Base-by-base conservation (phyloP, 2,329 filamentous ascomycete species). In the Arthrobotrys megalospora region DNA sequence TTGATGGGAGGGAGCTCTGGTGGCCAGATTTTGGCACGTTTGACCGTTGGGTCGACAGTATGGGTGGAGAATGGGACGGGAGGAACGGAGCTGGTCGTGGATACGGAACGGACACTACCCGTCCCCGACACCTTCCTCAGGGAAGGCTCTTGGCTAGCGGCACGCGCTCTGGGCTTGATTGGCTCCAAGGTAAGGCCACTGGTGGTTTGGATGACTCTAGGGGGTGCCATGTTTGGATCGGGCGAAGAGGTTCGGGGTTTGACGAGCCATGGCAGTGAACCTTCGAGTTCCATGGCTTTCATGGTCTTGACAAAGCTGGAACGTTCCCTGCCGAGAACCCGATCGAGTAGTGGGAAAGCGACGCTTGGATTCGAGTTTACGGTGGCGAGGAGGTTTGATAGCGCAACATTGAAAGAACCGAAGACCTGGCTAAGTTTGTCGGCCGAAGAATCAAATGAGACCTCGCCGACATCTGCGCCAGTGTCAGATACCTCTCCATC, bases 211-310 rank as follows among this genome's bases (percentile, higher is more conserved):
- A 78, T 72, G 16, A 58, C 65, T 62, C 65, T 70, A 7, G 65
- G 19, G 6, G 69, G 66, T 12, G 55, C 28, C 21, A 78, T 24
- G 2, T 16, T 21, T 16, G 43, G 53, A 11, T 48, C 69, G 12
- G 50, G 53, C 12, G 67, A 52, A n/a, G 65, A 6, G 19, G 14
- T 32, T 41, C 65, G 41, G 60, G 53, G 28, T 3, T 72, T 52
- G 53, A 58, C 43, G 0, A 82, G 66, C 80, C 80, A 82, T 8
- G 78, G 67, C 11, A 82, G 60, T n/a, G 80, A 76, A 10, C 80
- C 86, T 71, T 82, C 85, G 47, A 84, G 83, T 32, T 88, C 87
- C 82, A 87, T 88, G 81, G 86, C 85, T 75, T 87, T 87, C 83
- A 88, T 87, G 80, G 83, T 84, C 7, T 82, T 72, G 50, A 82